A percentile compares a stretch with the other conserved stretches of the same genome.
These are phyloP conservation scores for Mortierella alpina DNA, from an alignment of 192 early-diverging fungal genomes.

Conservation along the genomic window DNA sequence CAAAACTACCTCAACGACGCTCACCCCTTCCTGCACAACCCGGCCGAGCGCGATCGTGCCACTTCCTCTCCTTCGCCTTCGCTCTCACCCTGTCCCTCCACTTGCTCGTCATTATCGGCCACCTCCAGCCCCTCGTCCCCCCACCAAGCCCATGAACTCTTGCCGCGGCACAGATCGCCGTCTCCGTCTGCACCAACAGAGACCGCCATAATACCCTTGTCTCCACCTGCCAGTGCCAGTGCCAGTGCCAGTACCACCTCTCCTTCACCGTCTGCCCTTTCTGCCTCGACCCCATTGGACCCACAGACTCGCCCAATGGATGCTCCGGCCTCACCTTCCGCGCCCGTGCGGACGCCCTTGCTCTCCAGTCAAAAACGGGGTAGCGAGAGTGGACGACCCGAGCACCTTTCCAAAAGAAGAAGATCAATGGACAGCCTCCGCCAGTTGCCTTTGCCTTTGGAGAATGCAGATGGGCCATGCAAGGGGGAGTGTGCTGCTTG, in stretches of 20 bases:
- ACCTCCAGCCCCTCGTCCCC: neutral
- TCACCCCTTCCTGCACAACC: neutral
- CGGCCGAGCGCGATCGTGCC: neutral
- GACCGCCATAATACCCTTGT: conserved; percentile 2
- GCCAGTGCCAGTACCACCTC: conserved; percentile 16
- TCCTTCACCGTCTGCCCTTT: conserved; percentile 14
- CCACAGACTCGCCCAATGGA: conserved; percentile 6
- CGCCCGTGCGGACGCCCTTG: neutral
- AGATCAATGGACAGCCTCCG: conserved; percentile 28
- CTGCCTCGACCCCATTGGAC: neutral
- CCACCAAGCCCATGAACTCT: neutral
- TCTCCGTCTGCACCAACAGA: neutral
- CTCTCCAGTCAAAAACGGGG: conserved; percentile 22
- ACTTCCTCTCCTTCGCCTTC: conserved; percentile 11
- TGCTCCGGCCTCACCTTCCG: neutral
- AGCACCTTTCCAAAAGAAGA: conserved; percentile 30
- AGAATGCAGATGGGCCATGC: no score
- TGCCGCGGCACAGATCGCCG: neutral
- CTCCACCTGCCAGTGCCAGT: conserved; percentile 26
- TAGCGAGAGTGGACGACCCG: conserved; percentile 9
- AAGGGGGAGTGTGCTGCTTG: neutral
- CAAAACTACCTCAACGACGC: neutral
- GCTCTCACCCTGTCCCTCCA: conserved; percentile 12
- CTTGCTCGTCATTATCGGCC: conserved; percentile 1
- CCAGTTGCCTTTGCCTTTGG: neutral